phyloP scores from a whole-genome alignment of 176 grass and related monocot genomes.

The Avena insularis region DNA sequence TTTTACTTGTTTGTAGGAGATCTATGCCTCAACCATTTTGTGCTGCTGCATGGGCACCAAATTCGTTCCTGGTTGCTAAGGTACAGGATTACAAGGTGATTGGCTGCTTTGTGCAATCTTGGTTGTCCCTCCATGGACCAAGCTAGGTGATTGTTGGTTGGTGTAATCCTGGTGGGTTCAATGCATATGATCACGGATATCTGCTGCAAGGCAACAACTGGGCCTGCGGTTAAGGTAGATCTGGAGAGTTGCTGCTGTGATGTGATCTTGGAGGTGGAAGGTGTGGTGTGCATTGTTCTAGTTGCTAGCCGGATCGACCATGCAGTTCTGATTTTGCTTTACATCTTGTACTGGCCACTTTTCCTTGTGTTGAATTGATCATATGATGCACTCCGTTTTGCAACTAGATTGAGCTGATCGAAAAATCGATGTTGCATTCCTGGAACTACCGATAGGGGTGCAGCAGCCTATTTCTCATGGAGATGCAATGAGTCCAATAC shows the following conservation, averaged over 20 bases:
- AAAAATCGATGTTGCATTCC: conserved; percentile 60
- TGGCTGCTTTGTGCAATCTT: neutral
- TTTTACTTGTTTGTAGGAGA: neutral
- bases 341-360: neutral
- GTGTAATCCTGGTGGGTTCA: neutral
- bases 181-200: neutral
- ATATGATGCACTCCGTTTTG: neutral
- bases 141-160: conserved; percentile 20
- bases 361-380: neutral
- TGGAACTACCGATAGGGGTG: conserved; percentile 64
- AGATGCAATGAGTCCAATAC: no score
- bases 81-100: neutral
- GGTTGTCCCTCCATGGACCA: neutral
- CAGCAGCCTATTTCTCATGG: conserved; percentile 62
- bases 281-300: neutral
- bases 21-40: neutral
- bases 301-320: neutral
- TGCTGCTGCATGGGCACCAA: neutral
- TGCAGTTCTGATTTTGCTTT: conserved; percentile 15
- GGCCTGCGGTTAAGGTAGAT: neutral
- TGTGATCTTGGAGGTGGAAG: neutral
- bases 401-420: neutral
- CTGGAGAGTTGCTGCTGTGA: neutral
- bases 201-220: neutral
- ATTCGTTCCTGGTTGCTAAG: neutral